Percentiles rank a stretch among this genome's conserved stretches.
phyloP scores from a whole-genome alignment of 768 basidiomycete species.

The Asterophora lycoperdoides region DNA sequence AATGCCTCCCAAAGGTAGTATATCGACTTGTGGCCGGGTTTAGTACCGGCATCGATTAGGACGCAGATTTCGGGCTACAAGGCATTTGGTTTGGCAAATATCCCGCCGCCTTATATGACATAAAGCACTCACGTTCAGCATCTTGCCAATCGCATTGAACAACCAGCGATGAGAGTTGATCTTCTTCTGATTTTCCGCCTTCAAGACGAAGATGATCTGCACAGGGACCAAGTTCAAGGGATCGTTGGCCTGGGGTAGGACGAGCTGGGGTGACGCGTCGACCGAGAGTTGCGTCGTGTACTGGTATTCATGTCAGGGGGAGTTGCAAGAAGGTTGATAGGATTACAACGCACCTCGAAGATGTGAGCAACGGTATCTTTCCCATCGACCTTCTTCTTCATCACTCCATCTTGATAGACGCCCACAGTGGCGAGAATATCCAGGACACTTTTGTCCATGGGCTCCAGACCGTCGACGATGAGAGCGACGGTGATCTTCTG shows the following conservation, averaged over 20 bases:
- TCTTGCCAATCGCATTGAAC: slow-evolving; percentile 88
- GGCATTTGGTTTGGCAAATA: not conserved
- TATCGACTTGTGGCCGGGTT: slow-evolving; percentile 93
- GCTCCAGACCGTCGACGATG: slow-evolving; percentile 88
- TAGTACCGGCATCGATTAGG: slow-evolving; percentile 92
- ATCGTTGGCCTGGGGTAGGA: slow-evolving; percentile 86
- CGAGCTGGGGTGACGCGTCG: slow-evolving; percentile 84
- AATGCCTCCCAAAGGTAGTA: slow-evolving; percentile 95
- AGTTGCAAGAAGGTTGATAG: not conserved
- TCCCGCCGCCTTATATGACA: not conserved
- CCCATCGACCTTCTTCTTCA: slow-evolving; percentile 88
- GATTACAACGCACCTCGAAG: slow-evolving; percentile 64
- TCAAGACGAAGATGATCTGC: slow-evolving; percentile 85
- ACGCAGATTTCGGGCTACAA: slow-evolving; percentile 85
- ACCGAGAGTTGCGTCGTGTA: slow-evolving; percentile 97
- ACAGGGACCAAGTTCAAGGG: slow-evolving; percentile 92
- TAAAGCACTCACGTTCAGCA: slow-evolving; percentile 52
- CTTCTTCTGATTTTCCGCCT: slow-evolving; percentile 95
- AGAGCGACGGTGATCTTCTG: slow-evolving; percentile 88
- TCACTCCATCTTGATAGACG: slow-evolving; percentile 91
- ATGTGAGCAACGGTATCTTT: slow-evolving; percentile 92
- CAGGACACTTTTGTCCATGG: slow-evolving; percentile 93
- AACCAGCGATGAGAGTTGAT: slow-evolving; percentile 96
- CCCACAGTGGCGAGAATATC: slow-evolving; percentile 88
- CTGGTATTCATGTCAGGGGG: slow-evolving; percentile 34